phyloP scores from a whole-genome alignment of 805 yeast genomes.

The Cyberlindnera mycetangii region DNA sequence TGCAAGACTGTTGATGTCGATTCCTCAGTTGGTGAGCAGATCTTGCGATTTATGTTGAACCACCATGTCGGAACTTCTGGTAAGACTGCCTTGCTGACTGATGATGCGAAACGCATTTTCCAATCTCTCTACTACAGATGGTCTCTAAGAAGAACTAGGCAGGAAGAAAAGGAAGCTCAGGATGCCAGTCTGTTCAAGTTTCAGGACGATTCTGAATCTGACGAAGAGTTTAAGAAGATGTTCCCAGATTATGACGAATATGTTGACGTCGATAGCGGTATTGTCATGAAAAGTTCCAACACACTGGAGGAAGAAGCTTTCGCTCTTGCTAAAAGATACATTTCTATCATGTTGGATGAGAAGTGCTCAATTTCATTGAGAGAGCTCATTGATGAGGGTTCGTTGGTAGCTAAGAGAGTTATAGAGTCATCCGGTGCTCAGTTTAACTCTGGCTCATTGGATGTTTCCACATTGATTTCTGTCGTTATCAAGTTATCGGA shows the following conservation, averaged over 20 bases:
- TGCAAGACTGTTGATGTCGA: slow-evolving; percentile 43
- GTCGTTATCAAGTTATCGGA: slow-evolving; percentile 33
- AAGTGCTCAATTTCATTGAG: slow-evolving; percentile 16
- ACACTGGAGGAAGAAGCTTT: slow-evolving; percentile 46
- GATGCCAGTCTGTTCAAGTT: slow-evolving; percentile 65
- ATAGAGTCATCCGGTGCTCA: slow-evolving; percentile 21
- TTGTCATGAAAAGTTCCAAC: slow-evolving; percentile 19
- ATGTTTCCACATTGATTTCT: slow-evolving; percentile 34
- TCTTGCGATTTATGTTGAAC: slow-evolving; percentile 47
- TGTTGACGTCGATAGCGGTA: slow-evolving; percentile 35
- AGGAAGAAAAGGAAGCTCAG: slow-evolving; percentile 59
- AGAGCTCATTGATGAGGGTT: slow-evolving; percentile 41
- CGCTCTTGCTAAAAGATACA: slow-evolving; percentile 47
- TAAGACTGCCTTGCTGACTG: slow-evolving; percentile 18
- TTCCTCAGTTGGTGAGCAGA: slow-evolving; percentile 45
- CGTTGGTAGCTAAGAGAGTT: slow-evolving; percentile 32
- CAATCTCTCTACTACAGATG: slow-evolving; percentile 73
- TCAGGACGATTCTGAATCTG: slow-evolving; percentile 64
- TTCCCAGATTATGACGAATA: slow-evolving; percentile 88
- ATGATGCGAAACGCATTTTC: slow-evolving; percentile 44
- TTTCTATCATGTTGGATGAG: slow-evolving; percentile 36
- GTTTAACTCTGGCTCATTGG: slow-evolving; percentile 24
- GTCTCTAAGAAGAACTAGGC: slow-evolving; percentile 68
- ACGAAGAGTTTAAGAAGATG: slow-evolving; percentile 72
- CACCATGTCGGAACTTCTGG: slow-evolving; percentile 21